These are phyloP conservation scores for Aegilops longissima DNA, from an alignment of 176 grass and related monocot species.

Conservation along the genomic window DNA sequence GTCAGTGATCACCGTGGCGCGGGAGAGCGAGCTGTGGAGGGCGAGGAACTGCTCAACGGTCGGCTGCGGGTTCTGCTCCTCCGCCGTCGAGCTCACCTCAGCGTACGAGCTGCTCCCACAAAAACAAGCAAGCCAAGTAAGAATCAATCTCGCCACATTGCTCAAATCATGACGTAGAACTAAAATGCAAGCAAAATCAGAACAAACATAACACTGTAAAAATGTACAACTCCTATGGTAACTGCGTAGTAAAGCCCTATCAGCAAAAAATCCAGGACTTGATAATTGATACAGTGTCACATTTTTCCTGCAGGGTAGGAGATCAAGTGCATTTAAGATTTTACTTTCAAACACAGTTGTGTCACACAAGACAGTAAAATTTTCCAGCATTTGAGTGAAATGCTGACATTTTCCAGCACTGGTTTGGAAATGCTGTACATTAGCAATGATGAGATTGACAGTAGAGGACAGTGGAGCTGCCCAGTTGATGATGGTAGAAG, in stretches of 20 bases:
- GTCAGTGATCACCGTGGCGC: conserved; percentile 57
- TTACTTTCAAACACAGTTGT: no score
- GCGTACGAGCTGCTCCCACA: conserved; percentile 65
- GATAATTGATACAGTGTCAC: no score
- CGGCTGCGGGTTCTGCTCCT: conserved; percentile 74
- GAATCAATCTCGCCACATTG: neutral
- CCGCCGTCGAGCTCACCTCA: conserved; percentile 65
- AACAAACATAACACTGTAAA: neutral
- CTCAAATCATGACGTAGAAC: neutral
- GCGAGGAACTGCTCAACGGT: conserved; percentile 80
- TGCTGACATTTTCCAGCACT: conserved; percentile 1
- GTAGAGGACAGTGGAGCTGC: neutral
- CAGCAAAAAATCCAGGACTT: no score
- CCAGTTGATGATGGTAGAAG: conserved; percentile 12
- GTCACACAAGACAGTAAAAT: no score
- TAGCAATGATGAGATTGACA: neutral
- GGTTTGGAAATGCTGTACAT: neutral
- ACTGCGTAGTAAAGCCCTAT: neutral
- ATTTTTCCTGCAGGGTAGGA: no score
- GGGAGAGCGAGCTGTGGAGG: conserved; percentile 60
- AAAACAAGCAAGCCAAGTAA: conserved; percentile 34
- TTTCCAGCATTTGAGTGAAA: neutral
- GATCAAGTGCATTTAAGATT: no score
- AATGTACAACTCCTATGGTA: neutral
- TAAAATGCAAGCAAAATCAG: neutral